Evolutionary conservation across 345 rosid species (phyloP).

Genomic region (Zanthoxylum bungeanum): DNA sequence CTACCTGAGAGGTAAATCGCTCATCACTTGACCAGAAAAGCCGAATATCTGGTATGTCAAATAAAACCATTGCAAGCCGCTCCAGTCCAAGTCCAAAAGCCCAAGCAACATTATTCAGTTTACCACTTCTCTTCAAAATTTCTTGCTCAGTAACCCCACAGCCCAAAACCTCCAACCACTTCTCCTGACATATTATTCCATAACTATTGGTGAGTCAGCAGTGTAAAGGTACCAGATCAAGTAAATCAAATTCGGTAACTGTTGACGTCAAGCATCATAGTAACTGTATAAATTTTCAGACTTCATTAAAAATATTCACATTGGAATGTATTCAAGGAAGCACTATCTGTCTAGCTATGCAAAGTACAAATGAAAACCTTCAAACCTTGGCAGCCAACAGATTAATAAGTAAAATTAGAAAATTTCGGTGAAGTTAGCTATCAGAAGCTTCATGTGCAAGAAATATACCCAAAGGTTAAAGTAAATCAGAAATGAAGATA

Average conservation of each 20-base stretch:
- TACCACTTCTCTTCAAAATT: conserved; percentile 68
- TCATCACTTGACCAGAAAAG: conserved; percentile 90
- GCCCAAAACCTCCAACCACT: conserved; percentile 96
- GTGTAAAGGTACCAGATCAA: conserved; percentile 10
- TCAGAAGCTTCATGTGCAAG: not conserved
- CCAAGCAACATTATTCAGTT: conserved; percentile 77
- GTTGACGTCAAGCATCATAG: too few species aligned
- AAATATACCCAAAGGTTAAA: not conserved
- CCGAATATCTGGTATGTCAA: conserved; percentile 95
- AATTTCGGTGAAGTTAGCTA: too few species aligned
- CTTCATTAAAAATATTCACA: not conserved
- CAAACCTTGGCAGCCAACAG: not conserved
- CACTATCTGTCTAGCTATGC: not conserved
- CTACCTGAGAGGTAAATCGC: conserved; percentile 84
- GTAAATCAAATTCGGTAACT: conserved; percentile 1
- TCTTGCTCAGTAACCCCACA: conserved; percentile 94
- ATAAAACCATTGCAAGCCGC: conserved; percentile 91
- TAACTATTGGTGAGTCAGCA: conserved; percentile 21
- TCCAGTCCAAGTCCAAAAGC: conserved; percentile 99
- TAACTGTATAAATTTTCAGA: not conserved
- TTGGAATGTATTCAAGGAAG: not conserved
- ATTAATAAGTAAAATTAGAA: not conserved
- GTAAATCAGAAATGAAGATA: not conserved
- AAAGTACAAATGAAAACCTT: conserved; percentile 7
- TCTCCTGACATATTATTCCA: conserved; percentile 49